A percentile compares a stretch with the other conserved stretches of the same genome.
Conservation (phyloP, 1,139 yeast species). For the Tardiomyces depauwii region DNA sequence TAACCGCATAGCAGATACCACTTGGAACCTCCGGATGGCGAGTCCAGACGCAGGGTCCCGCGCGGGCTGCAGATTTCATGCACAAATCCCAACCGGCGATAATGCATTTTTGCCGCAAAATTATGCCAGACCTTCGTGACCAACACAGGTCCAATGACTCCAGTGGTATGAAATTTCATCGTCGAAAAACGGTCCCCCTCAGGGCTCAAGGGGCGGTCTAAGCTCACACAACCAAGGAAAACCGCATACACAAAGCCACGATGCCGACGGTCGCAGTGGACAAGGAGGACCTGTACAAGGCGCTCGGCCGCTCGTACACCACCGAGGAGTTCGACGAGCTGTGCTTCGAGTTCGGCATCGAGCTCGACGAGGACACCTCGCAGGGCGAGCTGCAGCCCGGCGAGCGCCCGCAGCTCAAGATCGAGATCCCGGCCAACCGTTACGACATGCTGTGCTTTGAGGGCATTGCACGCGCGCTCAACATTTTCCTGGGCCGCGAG, state of each 20-base stretch:
- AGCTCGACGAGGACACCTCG: slow-evolving; percentile 83
- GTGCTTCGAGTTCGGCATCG: slow-evolving; percentile 96
- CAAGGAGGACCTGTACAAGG: slow-evolving; percentile 78
- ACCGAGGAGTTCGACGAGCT: slow-evolving; percentile 93
- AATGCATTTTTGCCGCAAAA: too few species aligned
- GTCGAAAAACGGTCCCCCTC: neutral
- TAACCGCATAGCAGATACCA: too few species aligned
- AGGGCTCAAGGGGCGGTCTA: neutral
- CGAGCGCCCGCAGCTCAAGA: slow-evolving; percentile 93
- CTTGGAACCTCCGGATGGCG: too few species aligned
- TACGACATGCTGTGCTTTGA: slow-evolving; percentile 97
- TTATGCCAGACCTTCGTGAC: too few species aligned
- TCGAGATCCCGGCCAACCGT: slow-evolving; percentile 95
- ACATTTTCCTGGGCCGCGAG: slow-evolving; percentile 69
- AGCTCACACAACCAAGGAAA: neutral
- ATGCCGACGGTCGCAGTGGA: slow-evolving; percentile 98
- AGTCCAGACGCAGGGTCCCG: too few species aligned
- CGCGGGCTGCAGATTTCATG: too few species aligned
- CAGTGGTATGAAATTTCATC: too few species aligned
- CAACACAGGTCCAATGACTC: too few species aligned
- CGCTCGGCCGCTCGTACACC: slow-evolving; percentile 66
- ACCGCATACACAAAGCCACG: slow-evolving; percentile 3
- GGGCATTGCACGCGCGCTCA: slow-evolving; percentile 92
- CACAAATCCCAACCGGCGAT: too few species aligned
- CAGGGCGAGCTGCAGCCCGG: slow-evolving; percentile 24